These are phyloP conservation scores for Trichaptum fuscoviolaceum DNA, from an alignment of 768 basidiomycete species.

Conservation along the genomic window DNA sequence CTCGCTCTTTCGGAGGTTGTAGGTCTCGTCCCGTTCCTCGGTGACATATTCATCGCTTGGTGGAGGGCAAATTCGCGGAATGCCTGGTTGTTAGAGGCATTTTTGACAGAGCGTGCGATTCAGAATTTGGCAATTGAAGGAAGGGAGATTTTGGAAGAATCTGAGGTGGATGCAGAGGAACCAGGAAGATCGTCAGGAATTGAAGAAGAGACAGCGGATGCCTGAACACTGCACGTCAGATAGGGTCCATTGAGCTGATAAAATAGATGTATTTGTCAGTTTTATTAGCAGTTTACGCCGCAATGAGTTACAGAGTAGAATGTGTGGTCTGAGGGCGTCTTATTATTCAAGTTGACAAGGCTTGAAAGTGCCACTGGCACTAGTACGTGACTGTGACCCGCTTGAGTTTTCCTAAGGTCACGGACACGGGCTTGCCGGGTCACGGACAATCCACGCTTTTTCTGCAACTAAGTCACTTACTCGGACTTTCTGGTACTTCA, in stretches of 20 bases:
- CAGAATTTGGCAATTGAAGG: background rate
- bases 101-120: constrained; percentile 30
- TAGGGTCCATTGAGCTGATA: background rate
- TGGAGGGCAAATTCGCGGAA: constrained; percentile 91
- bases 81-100: constrained; percentile 81
- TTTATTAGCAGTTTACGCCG: too few relatives aligned
- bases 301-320: too few relatives aligned
- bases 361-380: too few relatives aligned
- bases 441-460: too few relatives aligned
- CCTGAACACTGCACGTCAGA: too few relatives aligned
- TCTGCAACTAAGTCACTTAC: too few relatives aligned
- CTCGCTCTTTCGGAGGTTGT: constrained; percentile 62
- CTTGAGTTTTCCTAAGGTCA: too few relatives aligned
- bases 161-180: background rate
- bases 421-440: too few relatives aligned
- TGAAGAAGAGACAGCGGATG: background rate
- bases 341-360: too few relatives aligned
- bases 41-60: constrained; percentile 69
- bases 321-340: too few relatives aligned
- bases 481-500: too few relatives aligned
- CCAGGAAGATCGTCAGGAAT: background rate
- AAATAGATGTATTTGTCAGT: background rate
- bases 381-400: too few relatives aligned
- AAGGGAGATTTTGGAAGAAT: background rate
- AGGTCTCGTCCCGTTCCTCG: constrained; percentile 66